phyloP scores from a whole-genome alignment of 2,329 filamentous ascomycete species.

The Cercospora brassicicola region DNA sequence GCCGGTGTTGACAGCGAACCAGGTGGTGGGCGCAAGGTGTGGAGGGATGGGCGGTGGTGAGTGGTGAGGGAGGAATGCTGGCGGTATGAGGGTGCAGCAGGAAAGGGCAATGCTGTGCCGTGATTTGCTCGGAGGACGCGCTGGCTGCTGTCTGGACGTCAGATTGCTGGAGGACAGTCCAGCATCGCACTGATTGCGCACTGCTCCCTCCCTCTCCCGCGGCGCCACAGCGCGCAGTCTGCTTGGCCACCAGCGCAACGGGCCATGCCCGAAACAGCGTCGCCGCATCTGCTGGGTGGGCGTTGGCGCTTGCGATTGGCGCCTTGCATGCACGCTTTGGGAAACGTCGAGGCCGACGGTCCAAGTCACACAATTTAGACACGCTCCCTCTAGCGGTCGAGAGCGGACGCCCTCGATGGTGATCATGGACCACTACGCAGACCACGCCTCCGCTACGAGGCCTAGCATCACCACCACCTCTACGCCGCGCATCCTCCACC shows the following conservation, averaged over 20 bases:
- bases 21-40: neutral
- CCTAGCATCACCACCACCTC: constrained; percentile 11
- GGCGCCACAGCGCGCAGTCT: neutral
- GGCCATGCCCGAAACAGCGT: constrained; percentile 11
- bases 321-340: constrained; percentile 4
- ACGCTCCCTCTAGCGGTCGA: constrained; percentile 6
- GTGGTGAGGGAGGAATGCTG: neutral
- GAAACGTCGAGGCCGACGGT: constrained; percentile 3
- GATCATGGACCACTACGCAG: constrained; percentile 5
- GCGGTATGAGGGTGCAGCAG: neutral
- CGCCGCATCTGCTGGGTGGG: constrained; percentile 5
- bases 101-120: neutral
- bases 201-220: neutral
- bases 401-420: neutral
- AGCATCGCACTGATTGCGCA: neutral
- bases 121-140: neutral
- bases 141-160: neutral
- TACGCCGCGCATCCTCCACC: neutral
- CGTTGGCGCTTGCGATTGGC: constrained; percentile 17
- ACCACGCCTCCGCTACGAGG: constrained; percentile 6
- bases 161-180: neutral
- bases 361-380: constrained; percentile 9
- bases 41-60: neutral
- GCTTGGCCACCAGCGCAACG: neutral
- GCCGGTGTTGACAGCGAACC: neutral